phyloP scores from a whole-genome alignment of 139 green algal species.

The Spirogloea muscicola region DNA sequence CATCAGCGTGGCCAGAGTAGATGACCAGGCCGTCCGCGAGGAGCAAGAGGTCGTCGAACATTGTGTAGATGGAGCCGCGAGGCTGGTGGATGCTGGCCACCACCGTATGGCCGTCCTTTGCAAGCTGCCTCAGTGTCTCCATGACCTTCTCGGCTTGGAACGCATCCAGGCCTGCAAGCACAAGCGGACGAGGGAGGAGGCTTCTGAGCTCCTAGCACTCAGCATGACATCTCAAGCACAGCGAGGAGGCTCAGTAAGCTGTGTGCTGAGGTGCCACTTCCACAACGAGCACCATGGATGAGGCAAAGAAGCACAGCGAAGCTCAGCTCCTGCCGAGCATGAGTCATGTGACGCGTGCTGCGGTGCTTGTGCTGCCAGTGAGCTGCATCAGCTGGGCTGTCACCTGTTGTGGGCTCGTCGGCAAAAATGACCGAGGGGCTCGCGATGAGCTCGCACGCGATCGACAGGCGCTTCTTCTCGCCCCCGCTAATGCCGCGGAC shows the following conservation, averaged over 20 bases:
- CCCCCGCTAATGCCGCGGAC: slow-evolving; percentile 47
- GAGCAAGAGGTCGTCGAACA: slow-evolving; percentile 91
- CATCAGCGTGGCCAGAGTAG: slow-evolving; percentile 18
- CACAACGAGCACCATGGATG: no score
- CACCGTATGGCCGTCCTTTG: slow-evolving; percentile 42
- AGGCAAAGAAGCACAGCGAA: no score
- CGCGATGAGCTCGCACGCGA: slow-evolving; percentile 49
- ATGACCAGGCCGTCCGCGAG: slow-evolving; percentile 52
- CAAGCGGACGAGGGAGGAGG: no score
- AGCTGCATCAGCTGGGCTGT: no score
- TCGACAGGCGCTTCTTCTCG: slow-evolving; percentile 54
- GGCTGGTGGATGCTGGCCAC: slow-evolving; percentile 52
- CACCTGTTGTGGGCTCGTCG: slow-evolving; percentile 53
- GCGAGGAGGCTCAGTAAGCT: no score
- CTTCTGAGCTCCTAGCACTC: no score
- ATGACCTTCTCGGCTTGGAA: slow-evolving; percentile 56
- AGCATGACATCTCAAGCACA: no score
- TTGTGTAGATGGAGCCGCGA: slow-evolving; percentile 68
- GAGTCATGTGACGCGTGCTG: no score
- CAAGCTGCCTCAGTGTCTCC: slow-evolving; percentile 39
- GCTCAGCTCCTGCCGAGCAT: no score
- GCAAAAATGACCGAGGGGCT: slow-evolving; percentile 44
- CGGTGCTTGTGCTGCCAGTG: no score
- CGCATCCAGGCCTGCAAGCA: slow-evolving; percentile 48
- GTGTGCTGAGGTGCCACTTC: no score